Conservation (phyloP, 2,329 filamentous ascomycete genomes). For the Fusarium nygamai region DNA sequence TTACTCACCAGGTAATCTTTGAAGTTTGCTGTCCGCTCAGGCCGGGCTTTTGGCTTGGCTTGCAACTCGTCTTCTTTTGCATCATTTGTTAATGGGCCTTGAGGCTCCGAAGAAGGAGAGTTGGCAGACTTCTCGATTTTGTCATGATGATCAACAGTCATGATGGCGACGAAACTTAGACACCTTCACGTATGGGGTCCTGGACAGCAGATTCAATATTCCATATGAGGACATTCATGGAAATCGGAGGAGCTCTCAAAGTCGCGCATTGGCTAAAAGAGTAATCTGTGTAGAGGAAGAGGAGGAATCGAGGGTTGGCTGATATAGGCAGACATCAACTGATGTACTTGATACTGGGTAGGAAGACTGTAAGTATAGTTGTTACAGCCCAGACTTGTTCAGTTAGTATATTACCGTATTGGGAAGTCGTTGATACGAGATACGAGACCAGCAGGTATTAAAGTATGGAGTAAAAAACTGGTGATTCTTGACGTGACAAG, state of each 20-base stretch:
- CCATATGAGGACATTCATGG: not conserved
- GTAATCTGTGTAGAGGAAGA: not conserved
- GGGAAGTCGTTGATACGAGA: constrained; percentile 22
- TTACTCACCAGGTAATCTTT: constrained; percentile 55
- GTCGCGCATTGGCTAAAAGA: not conserved
- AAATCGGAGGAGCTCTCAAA: not conserved
- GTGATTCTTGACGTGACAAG: not conserved
- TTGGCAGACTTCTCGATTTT: constrained; percentile 22
- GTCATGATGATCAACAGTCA: constrained; percentile 23
- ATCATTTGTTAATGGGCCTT: not conserved
- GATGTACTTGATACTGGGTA: not conserved
- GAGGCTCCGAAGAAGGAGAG: constrained; percentile 12
- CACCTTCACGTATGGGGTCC: not conserved
- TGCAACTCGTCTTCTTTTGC: constrained; percentile 43
- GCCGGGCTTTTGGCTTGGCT: constrained; percentile 49
- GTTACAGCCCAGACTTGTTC: not conserved
- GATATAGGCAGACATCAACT: constrained; percentile 7
- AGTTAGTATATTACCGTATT: not conserved
- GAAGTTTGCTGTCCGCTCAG: constrained; percentile 57
- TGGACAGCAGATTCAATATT: not conserved
- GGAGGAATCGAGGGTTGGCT: constrained; percentile 3
- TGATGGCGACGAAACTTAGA: constrained; percentile 10
- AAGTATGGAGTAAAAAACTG: not conserved
- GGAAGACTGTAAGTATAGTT: not conserved
- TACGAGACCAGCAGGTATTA: constrained; percentile 26